These are phyloP conservation scores for Sclerotinia spermophila DNA, from an alignment of 2,329 filamentous ascomycete species.

Conservation along the genomic window DNA sequence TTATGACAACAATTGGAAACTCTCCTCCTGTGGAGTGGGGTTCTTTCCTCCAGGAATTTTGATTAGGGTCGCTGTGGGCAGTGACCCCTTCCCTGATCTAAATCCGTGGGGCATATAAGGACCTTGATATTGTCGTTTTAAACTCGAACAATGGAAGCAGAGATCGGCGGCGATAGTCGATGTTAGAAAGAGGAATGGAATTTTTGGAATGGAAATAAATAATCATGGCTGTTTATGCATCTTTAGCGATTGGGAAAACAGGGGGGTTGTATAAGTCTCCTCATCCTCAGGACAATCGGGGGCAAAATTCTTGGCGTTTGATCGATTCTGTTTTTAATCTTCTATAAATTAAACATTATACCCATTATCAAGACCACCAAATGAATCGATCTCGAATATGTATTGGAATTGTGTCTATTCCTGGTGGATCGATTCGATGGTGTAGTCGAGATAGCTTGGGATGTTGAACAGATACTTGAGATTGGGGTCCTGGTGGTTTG, in stretches of 20 bases:
- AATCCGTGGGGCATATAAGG: not conserved
- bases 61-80: not conserved
- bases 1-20: not conserved
- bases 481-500: no score
- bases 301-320: not conserved
- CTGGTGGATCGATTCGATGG: no score
- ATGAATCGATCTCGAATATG: not conserved
- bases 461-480: no score
- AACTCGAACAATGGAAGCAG: not conserved
- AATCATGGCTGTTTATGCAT: not conserved
- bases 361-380: not conserved
- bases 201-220: conserved; percentile 23
- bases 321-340: not conserved
- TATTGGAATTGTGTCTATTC: not conserved
- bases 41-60: not conserved
- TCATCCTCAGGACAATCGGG: not conserved
- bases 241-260: not conserved
- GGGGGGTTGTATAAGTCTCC: not conserved
- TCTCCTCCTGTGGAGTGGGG: not conserved
- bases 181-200: conserved; percentile 26
- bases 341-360: not conserved
- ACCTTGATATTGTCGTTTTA: not conserved
- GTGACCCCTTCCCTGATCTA: not conserved
- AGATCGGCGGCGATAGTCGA: not conserved
- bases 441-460: no score